A percentile compares a stretch with the other conserved stretches of the same genome.
Conservation (phyloP, 1,284 basidiomycete species). For the Exobasidium cylindrosporum region DNA sequence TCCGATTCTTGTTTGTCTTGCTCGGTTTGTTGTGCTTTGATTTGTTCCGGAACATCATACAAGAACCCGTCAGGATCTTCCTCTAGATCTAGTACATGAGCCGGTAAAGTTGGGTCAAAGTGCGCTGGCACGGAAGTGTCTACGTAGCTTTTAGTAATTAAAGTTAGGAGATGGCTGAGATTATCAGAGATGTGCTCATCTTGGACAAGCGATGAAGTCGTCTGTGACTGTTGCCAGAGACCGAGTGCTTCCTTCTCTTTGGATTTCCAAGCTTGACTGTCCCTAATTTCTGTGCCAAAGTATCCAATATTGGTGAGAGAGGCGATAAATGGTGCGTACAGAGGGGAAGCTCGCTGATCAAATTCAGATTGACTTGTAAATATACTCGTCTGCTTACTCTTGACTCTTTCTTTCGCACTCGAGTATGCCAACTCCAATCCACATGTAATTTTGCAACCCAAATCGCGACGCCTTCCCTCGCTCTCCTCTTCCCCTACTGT, state of each 20-base stretch:
- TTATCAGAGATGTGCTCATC: slow-evolving; percentile 3
- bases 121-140: not conserved
- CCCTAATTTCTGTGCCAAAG: slow-evolving; percentile 37
- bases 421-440: slow-evolving; percentile 44
- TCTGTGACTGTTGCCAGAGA: slow-evolving; percentile 16
- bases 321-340: slow-evolving; percentile 18
- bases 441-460: slow-evolving; percentile 45
- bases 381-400: not conserved
- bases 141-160: not conserved
- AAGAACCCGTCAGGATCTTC: slow-evolving; percentile 47
- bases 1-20: not conserved
- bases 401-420: slow-evolving; percentile 1
- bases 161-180: not conserved
- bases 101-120: not conserved
- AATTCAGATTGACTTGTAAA: not conserved
- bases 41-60: slow-evolving; percentile 3
- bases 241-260: slow-evolving; percentile 28
- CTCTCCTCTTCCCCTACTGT: slow-evolving; percentile 11
- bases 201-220: not conserved
- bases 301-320: slow-evolving; percentile 36
- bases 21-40: not conserved
- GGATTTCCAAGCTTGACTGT: slow-evolving; percentile 38
- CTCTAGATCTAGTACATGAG: slow-evolving; percentile 7
- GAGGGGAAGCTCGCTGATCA: not conserved
- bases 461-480: slow-evolving; percentile 40